phyloP scores from a whole-genome alignment of 2,329 filamentous ascomycete species.

The Colletotrichum lindemuthianum region DNA sequence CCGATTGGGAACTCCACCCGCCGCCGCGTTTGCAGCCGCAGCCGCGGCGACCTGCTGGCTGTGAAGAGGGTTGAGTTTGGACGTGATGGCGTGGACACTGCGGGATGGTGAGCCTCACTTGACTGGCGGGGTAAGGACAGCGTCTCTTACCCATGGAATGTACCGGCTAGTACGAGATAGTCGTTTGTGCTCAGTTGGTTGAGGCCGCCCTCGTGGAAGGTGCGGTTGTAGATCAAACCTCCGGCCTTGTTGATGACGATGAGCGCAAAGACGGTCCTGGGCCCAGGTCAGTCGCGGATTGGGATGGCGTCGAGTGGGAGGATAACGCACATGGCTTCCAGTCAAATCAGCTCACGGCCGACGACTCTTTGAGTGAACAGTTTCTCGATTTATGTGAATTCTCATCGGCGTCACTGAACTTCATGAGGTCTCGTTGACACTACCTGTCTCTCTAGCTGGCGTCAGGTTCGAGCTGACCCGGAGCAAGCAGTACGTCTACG shows the following conservation, averaged over 20 bases:
- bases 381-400: background rate
- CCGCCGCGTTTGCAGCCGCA: slow-evolving; percentile 41
- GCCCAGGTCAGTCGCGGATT: background rate
- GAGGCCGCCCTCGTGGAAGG: slow-evolving; percentile 86
- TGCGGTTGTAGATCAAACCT: slow-evolving; percentile 94
- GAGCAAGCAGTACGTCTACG: too few species aligned
- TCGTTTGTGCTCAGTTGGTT: slow-evolving; percentile 94
- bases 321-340: slow-evolving; percentile 15
- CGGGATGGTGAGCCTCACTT: slow-evolving; percentile 27
- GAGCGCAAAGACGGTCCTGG: slow-evolving; percentile 92
- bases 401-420: slow-evolving; percentile 8
- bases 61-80: slow-evolving; percentile 68
- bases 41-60: slow-evolving; percentile 48
- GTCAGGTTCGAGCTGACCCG: slow-evolving; percentile 11
- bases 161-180: slow-evolving; percentile 95
- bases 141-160: slow-evolving; percentile 84
- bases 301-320: background rate
- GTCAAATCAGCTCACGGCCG: slow-evolving; percentile 10
- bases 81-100: slow-evolving; percentile 76
- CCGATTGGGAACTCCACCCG: slow-evolving; percentile 53
- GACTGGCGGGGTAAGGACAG: slow-evolving; percentile 35
- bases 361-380: background rate
- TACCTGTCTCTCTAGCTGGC: slow-evolving; percentile 15
- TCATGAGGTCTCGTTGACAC: background rate
- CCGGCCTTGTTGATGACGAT: slow-evolving; percentile 99